Evolutionary conservation across 768 basidiomycete species (phyloP).

Genomic region (Tephrocybe sp.): DNA sequence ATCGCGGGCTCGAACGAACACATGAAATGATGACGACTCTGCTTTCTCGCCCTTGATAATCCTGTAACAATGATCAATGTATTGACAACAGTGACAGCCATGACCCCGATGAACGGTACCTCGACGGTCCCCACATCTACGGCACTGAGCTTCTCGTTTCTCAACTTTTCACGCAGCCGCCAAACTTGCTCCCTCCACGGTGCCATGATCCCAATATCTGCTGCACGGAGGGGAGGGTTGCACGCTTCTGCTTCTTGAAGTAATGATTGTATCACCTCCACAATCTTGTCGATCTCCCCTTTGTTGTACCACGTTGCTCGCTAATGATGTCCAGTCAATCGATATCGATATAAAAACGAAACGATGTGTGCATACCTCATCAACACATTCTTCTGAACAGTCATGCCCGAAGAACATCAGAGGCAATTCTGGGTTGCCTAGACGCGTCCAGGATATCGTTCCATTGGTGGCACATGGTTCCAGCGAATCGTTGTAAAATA

Average conservation of each 20-base stretch:
- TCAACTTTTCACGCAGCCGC: constrained; percentile 44
- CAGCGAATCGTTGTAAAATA: constrained; percentile 51
- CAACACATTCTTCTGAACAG: constrained; percentile 39
- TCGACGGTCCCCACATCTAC: constrained; percentile 55
- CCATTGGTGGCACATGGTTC: constrained; percentile 46
- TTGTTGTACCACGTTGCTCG: constrained; percentile 49
- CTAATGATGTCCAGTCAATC: constrained; percentile 19
- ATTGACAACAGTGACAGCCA: too few species aligned
- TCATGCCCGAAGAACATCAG: constrained; percentile 44
- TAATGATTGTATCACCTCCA: constrained; percentile 37
- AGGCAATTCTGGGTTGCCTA: constrained; percentile 38
- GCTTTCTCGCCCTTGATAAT: constrained; percentile 51
- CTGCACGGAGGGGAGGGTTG: constrained; percentile 36
- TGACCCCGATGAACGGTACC: constrained; percentile 26
- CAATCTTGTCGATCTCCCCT: constrained; percentile 41
- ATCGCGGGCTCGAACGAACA: constrained; percentile 43
- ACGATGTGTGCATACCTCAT: constrained; percentile 33
- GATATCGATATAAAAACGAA: not conserved
- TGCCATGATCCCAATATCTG: constrained; percentile 49
- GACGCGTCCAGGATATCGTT: constrained; percentile 36
- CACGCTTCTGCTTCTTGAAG: constrained; percentile 33
- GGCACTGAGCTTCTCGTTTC: constrained; percentile 36
- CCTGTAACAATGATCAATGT: constrained; percentile 21
- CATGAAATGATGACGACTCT: constrained; percentile 51
- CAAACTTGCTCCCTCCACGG: constrained; percentile 54